Conservation (phyloP, 768 basidiomycete species). For the Russula ochroleuca region DNA sequence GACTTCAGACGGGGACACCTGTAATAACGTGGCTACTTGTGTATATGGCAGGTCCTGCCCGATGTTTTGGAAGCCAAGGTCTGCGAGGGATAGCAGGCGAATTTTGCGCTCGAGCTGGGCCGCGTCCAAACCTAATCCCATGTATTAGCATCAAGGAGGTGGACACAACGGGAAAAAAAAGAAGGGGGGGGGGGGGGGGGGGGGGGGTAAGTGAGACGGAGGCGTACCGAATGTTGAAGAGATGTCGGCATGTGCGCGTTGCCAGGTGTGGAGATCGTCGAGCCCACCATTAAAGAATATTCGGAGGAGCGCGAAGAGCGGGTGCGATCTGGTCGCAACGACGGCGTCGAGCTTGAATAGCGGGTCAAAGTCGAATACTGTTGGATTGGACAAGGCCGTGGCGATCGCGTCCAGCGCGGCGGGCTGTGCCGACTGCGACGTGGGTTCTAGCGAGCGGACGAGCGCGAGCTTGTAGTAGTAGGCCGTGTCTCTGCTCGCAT, state of each 20-base stretch:
- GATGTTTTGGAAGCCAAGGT: conserved; percentile 71
- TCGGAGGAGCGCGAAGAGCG: conserved; percentile 69
- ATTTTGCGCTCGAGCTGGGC: conserved; percentile 72
- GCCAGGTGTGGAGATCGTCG: conserved; percentile 60
- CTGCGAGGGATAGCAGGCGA: conserved; percentile 68
- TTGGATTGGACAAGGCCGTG: conserved; percentile 58
- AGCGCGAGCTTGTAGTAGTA: conserved; percentile 64
- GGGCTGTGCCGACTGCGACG: conserved; percentile 46
- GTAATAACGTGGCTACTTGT: conserved; percentile 60
- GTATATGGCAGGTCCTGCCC: conserved; percentile 70
- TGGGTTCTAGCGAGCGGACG: conserved; percentile 54
- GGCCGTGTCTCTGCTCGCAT: conserved; percentile 49
- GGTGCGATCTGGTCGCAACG: conserved; percentile 59
- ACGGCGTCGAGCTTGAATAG: conserved; percentile 74
- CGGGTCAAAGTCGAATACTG: conserved; percentile 75
- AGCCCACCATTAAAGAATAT: conserved; percentile 67
- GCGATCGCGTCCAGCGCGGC: conserved; percentile 63
- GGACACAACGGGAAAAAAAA: too few relatives aligned
- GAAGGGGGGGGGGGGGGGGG: too few relatives aligned
- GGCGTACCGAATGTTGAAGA: conserved; percentile 54
- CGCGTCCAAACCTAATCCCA: conserved; percentile 60
- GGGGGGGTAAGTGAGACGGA: too few relatives aligned
- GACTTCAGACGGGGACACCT: conserved; percentile 61
- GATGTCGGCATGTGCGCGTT: conserved; percentile 42
- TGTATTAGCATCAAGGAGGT: too few relatives aligned